Evolutionary conservation across 2,329 filamentous ascomycete species (phyloP), one percentile per base, ranked within the genome.

Genomic region (Xylaria sp.): DNA sequence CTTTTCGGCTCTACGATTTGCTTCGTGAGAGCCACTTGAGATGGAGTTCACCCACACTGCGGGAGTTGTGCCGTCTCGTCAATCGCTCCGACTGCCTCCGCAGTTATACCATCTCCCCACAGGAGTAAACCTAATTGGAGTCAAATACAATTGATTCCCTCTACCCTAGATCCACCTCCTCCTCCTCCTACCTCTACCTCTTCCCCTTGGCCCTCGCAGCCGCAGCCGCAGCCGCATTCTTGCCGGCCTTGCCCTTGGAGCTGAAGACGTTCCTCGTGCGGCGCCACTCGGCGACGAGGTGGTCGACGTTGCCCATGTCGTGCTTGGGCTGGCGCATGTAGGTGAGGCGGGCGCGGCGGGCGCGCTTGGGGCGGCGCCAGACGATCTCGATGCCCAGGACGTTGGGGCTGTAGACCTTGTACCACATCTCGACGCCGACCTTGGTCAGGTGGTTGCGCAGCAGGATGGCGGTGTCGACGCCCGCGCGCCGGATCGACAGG

Each of bases 351-450:
- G 94, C 95, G 77, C 96, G 89, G 79, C 94, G 91, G 73, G 94
- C 93, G 80, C 94, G 89, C 91, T 94, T 96, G 78, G 89, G 87
- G 72, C 89, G 88, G 76, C 95, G 87, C 88, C 97, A 93, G 81
- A 98, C 92, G 76, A 99, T 91, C 83, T 99, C 95, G 77, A 99
- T 94, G 72, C 93, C 93, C 79, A 92, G 90, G 39, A 98, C 91
- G 78, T 93, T 92, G 69, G 95, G 95, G 78, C 90, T 93, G 85
- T 96, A 98, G 68, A 98, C 86, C 86, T 99, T 99, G 82, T 92
- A 94, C 91, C 94, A 97, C 93, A 97, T 96, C 87, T 99, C 96
- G 69, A 97, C 93, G 69, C 93, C 93, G 7, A 97, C 89, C 75
- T 92, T 89, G 74, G 93, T 94, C 75, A 99, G 84, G 79, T 97